phyloP scores from a whole-genome alignment of 169 alveolate genomes.

The Theileria orientalis region DNA sequence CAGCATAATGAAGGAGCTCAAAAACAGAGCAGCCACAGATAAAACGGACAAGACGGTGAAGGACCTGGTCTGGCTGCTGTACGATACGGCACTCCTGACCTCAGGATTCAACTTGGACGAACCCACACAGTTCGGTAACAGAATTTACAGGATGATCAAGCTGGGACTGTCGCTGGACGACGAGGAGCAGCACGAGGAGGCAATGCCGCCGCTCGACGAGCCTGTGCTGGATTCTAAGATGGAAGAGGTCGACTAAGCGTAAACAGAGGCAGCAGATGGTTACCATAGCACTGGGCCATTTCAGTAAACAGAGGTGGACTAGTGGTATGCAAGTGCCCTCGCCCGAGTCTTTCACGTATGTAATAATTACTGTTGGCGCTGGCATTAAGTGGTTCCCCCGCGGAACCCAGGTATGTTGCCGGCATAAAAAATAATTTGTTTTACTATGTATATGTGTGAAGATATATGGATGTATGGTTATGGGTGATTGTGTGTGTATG shows the following conservation, averaged over 20 bases:
- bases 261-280: too few species aligned
- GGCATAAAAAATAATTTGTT: too few species aligned
- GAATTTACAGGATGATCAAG: conserved; percentile 99
- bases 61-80: conserved; percentile 98
- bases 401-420: too few species aligned
- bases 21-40: conserved; percentile 94
- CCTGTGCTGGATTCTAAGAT: conserved; percentile 91
- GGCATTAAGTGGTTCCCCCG: too few species aligned
- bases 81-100: conserved; percentile 96
- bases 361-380: too few species aligned
- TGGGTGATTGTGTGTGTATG: too few species aligned
- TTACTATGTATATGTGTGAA: too few species aligned
- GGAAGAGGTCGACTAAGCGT: conserved; percentile 94
- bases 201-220: conserved; percentile 89
- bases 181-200: conserved; percentile 83
- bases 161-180: conserved; percentile 97
- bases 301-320: too few species aligned
- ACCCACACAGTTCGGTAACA: conserved; percentile 96
- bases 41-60: conserved; percentile 97
- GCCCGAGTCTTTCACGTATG: too few species aligned
- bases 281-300: too few species aligned
- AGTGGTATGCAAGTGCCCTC: too few species aligned
- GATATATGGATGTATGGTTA: too few species aligned
- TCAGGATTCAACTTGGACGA: conserved; percentile 99
- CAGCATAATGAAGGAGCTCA: conserved; percentile 95